A percentile compares a stretch with the other conserved stretches of the same genome.
These are phyloP conservation scores for Epichloe baconii DNA, from an alignment of 2,329 filamentous ascomycete genomes.

Conservation along the genomic window DNA sequence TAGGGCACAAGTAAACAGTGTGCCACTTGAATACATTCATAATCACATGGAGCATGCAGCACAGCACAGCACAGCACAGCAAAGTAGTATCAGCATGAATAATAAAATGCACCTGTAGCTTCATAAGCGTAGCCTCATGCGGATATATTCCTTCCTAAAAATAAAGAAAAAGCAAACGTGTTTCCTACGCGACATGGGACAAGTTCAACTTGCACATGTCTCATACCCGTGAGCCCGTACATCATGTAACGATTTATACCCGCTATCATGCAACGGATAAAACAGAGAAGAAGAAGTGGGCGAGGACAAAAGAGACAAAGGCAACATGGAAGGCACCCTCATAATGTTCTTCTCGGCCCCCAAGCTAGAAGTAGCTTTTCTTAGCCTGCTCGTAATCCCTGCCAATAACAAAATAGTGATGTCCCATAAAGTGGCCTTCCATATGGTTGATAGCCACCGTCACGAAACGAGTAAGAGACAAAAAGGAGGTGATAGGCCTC, in stretches of 20 bases:
- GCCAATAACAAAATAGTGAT: no score
- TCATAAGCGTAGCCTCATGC: neutral
- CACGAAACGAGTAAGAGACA: no score
- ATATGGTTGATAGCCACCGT: no score
- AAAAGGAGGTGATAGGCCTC: neutral
- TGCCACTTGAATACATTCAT: no score
- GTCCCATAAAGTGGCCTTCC: no score
- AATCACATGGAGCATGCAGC: no score
- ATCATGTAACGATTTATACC: neutral
- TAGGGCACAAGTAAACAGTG: no score
- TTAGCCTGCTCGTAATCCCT: no score
- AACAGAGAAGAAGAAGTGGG: neutral
- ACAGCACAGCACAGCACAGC: neutral
- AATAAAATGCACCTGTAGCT: neutral
- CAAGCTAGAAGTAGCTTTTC: no score
- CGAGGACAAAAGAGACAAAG: neutral
- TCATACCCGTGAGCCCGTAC: neutral
- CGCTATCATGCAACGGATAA: neutral
- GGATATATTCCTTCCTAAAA: neutral
- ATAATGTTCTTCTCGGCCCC: no score
- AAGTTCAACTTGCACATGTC: neutral
- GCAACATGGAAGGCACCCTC: neutral
- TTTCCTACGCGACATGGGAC: no score
- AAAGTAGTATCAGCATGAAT: neutral
- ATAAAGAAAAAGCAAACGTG: no score